A percentile compares a stretch with the other conserved stretches of the same genome.
These are phyloP conservation scores for Neurospora africana DNA, from an alignment of 495 filamentous ascomycete genomes.

Conservation along the genomic window DNA sequence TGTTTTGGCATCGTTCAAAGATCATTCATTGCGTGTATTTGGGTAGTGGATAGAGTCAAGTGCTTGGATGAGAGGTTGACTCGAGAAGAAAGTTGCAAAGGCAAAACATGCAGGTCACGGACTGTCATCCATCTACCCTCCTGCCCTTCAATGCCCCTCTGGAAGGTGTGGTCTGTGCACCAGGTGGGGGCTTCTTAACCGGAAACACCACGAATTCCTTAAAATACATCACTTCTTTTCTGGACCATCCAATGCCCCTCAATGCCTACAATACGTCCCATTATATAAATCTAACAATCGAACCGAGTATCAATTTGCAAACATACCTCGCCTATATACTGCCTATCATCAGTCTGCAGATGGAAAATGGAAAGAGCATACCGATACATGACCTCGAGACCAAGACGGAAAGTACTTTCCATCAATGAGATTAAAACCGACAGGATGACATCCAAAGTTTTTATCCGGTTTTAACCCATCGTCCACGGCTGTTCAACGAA, in stretches of 20 bases:
- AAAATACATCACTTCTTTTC: too few relatives aligned
- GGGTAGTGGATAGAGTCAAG: background rate
- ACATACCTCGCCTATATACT: too few relatives aligned
- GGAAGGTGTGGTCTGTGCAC: too few relatives aligned
- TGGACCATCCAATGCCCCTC: background rate
- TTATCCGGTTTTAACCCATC: background rate
- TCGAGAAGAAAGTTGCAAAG: background rate
- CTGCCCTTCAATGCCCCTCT: too few relatives aligned
- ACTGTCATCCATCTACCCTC: background rate
- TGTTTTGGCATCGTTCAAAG: background rate
- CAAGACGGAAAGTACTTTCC: background rate
- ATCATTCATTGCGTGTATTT: background rate
- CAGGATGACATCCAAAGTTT: background rate
- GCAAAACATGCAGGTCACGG: background rate
- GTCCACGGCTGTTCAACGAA: background rate
- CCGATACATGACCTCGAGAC: background rate
- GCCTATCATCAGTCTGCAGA: background rate
- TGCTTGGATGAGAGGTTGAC: background rate
- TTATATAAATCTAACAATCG: background rate
- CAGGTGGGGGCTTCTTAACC: too few relatives aligned
- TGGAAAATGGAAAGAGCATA: background rate
- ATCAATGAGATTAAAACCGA: background rate
- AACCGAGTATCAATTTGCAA: background rate
- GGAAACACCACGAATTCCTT: too few relatives aligned
- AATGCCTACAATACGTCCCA: background rate